A percentile compares a stretch with the other conserved stretches of the same genome.
Conservation (phyloP, 805 yeast species). For the Wickerhamiella qilinensis region DNA sequence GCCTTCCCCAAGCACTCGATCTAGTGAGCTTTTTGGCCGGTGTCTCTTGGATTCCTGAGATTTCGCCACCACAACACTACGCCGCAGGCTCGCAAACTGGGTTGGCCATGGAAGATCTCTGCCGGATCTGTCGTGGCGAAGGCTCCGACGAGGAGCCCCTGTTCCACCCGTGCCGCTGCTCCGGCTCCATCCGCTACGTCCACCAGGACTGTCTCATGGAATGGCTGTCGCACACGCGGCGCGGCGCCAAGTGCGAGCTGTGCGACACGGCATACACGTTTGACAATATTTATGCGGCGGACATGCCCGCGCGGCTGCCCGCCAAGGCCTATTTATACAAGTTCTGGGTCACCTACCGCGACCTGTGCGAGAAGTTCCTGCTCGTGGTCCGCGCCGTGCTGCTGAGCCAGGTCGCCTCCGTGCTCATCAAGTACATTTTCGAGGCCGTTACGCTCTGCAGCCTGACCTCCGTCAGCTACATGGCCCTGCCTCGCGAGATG, state of each 20-base stretch:
- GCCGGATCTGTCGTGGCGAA: slow-evolving; percentile 91
- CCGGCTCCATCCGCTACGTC: slow-evolving; percentile 83
- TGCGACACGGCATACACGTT: slow-evolving; percentile 65
- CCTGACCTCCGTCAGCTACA: neutral
- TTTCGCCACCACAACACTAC: too few relatives aligned
- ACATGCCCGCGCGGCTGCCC: slow-evolving; percentile 55
- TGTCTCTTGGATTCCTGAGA: too few relatives aligned
- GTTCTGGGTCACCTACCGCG: neutral
- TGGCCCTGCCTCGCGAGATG: neutral
- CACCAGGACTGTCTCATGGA: slow-evolving; percentile 85
- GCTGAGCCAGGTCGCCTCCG: slow-evolving; percentile 8
- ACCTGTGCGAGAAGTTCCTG: slow-evolving; percentile 7
- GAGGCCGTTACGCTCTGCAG: neutral
- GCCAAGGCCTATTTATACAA: slow-evolving; percentile 19
- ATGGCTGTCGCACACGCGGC: slow-evolving; percentile 63
- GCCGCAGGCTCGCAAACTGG: too few relatives aligned
- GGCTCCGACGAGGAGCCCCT: slow-evolving; percentile 65
- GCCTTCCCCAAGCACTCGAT: too few relatives aligned
- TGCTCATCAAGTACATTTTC: slow-evolving; percentile 3
- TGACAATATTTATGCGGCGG: slow-evolving; percentile 43
- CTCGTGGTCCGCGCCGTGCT: slow-evolving; percentile 11
- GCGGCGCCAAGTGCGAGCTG: slow-evolving; percentile 64
- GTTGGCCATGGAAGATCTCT: slow-evolving; percentile 32
- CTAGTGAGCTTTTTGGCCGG: too few relatives aligned
- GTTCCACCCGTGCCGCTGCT: slow-evolving; percentile 82